Evolutionary conservation across 805 yeast species (phyloP).

Genomic region (Huiozyma sinensis): DNA sequence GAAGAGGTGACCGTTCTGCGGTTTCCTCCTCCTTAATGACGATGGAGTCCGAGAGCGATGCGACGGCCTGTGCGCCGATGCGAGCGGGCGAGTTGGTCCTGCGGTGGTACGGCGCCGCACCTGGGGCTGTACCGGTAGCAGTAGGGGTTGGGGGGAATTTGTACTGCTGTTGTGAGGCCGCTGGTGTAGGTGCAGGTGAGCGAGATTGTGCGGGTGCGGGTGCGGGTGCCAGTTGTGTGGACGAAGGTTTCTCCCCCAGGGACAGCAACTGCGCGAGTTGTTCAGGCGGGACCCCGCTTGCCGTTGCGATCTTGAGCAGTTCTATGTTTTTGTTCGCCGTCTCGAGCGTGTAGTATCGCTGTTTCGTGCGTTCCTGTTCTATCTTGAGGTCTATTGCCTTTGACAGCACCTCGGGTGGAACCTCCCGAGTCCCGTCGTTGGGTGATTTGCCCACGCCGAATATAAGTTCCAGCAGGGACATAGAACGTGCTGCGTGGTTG

Average conservation of each 20-base stretch:
- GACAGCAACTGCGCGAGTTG: conserved; percentile 51
- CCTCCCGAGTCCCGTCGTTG: conserved; percentile 23
- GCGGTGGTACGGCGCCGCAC: conserved; percentile 7
- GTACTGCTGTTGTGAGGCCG: not conserved
- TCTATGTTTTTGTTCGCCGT: conserved; percentile 47
- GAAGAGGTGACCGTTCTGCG: not conserved
- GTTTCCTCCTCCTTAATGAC: conserved; percentile 20
- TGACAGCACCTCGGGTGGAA: conserved; percentile 44
- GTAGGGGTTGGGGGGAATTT: conserved; percentile 2
- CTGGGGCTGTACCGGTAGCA: not conserved
- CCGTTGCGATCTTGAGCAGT: conserved; percentile 48
- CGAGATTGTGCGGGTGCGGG: too few species aligned
- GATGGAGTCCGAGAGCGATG: conserved; percentile 30
- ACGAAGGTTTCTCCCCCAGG: conserved; percentile 1
- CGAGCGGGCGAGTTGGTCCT: conserved; percentile 58
- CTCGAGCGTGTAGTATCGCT: conserved; percentile 64
- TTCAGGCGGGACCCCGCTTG: conserved; percentile 52
- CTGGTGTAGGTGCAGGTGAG: not conserved
- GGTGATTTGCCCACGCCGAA: conserved; percentile 31
- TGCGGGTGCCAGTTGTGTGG: not conserved
- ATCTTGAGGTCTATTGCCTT: conserved; percentile 49
- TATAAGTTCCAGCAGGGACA: conserved; percentile 21
- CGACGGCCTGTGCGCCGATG: conserved; percentile 64
- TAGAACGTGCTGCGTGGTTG: not conserved
- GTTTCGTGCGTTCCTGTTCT: conserved; percentile 76